Conservation (phyloP, 176 grass and related monocot species). For the Hyparrhenia diplandra region DNA sequence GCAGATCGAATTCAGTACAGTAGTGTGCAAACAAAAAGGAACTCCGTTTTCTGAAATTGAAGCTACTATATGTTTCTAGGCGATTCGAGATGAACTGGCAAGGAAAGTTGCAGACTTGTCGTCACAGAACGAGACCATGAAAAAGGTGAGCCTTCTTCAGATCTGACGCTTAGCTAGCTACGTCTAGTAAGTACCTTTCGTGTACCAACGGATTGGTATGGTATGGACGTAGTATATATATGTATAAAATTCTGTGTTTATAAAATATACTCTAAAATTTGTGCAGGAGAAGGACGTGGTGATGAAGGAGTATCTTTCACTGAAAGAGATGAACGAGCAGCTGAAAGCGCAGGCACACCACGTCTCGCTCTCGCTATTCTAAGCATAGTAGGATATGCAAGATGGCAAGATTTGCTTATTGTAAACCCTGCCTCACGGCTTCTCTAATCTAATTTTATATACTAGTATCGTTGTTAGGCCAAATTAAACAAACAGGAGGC, state of each 20-base stretch:
- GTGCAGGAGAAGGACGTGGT: conserved; percentile 52
- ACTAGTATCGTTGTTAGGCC: background rate
- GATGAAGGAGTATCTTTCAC: conserved; percentile 41
- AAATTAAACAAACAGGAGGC: background rate
- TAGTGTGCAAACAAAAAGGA: no score
- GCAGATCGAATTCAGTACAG: no score
- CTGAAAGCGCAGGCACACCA: conserved; percentile 31
- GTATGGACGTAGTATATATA: background rate
- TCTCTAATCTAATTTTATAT: no score
- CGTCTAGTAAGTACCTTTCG: background rate
- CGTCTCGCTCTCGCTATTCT: conserved; percentile 23
- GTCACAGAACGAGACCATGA: conserved; percentile 53
- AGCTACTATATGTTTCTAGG: conserved; percentile 10
- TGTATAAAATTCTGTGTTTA: background rate
- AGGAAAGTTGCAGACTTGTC: conserved; percentile 52
- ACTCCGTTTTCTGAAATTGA: no score
- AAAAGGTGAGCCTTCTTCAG: conserved; percentile 42
- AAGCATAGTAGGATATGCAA: background rate
- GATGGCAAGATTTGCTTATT: background rate
- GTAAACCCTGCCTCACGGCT: background rate
- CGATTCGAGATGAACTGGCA: conserved; percentile 52
- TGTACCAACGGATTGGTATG: background rate
- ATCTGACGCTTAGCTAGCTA: background rate
- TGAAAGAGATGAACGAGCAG: conserved; percentile 66
- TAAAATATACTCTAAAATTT: no score